These are phyloP conservation scores for Rozella allomycis DNA, from an alignment of 371 early-diverging fungal species.

Conservation along the genomic window DNA sequence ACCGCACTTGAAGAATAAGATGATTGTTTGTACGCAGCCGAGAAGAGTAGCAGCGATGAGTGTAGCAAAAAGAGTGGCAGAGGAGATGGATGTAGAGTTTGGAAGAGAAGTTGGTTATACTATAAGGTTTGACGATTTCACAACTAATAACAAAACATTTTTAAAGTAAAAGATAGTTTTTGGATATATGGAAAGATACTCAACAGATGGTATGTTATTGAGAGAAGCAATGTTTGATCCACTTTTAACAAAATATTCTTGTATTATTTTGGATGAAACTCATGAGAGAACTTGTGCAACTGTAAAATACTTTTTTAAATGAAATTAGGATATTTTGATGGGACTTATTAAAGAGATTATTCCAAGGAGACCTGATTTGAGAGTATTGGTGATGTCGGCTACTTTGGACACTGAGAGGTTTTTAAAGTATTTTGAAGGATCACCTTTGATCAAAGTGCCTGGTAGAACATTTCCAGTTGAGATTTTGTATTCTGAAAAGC, in stretches of 20 bases:
- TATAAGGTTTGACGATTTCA: constrained; percentile 53
- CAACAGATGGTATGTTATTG: constrained; percentile 97
- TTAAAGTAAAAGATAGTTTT: constrained; percentile 80
- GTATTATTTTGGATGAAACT: constrained; percentile 91
- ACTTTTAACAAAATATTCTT: constrained; percentile 52
- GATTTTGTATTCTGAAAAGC: constrained; percentile 65
- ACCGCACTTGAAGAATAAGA: constrained; percentile 32
- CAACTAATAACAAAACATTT: constrained; percentile 46
- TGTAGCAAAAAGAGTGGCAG: constrained; percentile 95
- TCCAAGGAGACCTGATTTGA: constrained; percentile 55
- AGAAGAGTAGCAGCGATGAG: constrained; percentile 98
- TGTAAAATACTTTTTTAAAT: constrained; percentile 14
- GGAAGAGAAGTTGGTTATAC: constrained; percentile 95
- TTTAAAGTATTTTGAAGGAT: constrained; percentile 16
- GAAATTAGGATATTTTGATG: constrained; percentile 74
- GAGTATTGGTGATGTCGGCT: constrained; percentile 91
- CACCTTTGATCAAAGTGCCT: constrained; percentile 82
- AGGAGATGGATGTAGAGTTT: constrained; percentile 83
- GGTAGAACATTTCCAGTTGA: constrained; percentile 82
- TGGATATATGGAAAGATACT: no score
- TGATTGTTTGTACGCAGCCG: constrained; percentile 96
- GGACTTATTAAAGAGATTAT: constrained; percentile 68
- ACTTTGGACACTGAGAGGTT: constrained; percentile 69
- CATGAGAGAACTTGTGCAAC: constrained; percentile 94
- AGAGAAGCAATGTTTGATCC: constrained; percentile 94